These are phyloP conservation scores for Pistacia integerrima DNA, from an alignment of 345 rosid genomes.

Conservation along the genomic window DNA sequence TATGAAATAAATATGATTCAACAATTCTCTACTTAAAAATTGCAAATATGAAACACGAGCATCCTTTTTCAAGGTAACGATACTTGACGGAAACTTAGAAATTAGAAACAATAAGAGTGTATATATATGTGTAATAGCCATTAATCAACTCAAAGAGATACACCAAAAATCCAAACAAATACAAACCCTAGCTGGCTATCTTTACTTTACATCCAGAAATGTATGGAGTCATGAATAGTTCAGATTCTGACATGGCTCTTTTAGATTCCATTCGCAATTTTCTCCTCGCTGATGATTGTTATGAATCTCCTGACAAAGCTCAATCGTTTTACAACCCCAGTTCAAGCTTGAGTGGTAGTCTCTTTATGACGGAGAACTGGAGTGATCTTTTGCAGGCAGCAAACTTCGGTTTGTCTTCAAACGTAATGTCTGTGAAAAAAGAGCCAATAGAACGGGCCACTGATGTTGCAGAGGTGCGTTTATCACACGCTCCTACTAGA, in stretches of 20 bases:
- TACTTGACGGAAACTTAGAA: not conserved
- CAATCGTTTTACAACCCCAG: not conserved
- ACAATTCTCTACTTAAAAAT: no score
- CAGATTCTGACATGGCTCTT: constrained; percentile 21
- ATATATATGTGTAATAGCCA: no score
- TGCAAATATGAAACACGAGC: not conserved
- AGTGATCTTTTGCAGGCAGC: constrained; percentile 32
- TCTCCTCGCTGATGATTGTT: constrained; percentile 27
- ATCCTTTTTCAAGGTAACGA: not conserved
- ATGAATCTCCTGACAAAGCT: not conserved
- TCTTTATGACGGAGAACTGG: constrained; percentile 27
- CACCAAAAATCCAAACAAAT: no score
- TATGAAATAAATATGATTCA: no score
- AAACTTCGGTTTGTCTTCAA: constrained; percentile 19
- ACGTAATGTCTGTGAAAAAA: constrained; percentile 1
- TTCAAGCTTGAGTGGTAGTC: not conserved
- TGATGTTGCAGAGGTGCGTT: not conserved
- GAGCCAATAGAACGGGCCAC: not conserved
- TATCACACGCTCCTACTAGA: not conserved
- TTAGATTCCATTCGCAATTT: constrained; percentile 30
- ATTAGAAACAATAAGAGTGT: not conserved
- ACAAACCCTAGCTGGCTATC: not conserved
- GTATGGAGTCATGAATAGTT: not conserved
- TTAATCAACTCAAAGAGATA: no score
- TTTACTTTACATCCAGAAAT: constrained; percentile 4